These are phyloP conservation scores for Ceratobasidium sp. DNA, from an alignment of 1,284 basidiomycete species.

Conservation along the genomic window DNA sequence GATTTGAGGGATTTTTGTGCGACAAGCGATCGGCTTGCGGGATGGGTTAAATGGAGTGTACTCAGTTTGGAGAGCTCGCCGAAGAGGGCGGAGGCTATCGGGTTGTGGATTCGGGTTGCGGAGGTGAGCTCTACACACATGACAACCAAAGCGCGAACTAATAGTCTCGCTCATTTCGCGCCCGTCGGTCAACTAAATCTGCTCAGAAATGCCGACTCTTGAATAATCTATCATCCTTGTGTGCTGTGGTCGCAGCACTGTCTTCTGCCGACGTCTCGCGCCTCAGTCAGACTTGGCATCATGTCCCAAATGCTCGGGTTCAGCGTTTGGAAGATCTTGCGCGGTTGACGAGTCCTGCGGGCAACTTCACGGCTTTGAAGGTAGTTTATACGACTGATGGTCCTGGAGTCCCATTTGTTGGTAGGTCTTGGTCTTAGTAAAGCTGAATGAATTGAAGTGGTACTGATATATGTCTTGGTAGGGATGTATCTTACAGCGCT, in stretches of 20 bases:
- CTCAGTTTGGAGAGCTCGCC: constrained; percentile 62
- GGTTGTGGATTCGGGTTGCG: constrained; percentile 79
- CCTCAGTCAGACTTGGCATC: constrained; percentile 74
- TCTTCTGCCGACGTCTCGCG: constrained; percentile 67
- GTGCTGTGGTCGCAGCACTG: constrained; percentile 70
- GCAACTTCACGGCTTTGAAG: constrained; percentile 69
- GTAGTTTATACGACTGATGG: constrained; percentile 61
- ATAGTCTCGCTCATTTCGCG: too few species aligned
- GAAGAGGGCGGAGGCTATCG: constrained; percentile 68
- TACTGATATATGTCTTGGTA: constrained; percentile 1
- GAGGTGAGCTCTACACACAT: constrained; percentile 64
- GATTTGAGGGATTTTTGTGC: constrained; percentile 67
- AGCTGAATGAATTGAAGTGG: background rate
- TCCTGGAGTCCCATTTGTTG: constrained; percentile 71
- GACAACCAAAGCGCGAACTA: too few species aligned
- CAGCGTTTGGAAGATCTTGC: constrained; percentile 63
- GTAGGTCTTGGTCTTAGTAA: constrained; percentile 23
- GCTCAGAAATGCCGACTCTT: constrained; percentile 70
- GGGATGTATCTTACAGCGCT: constrained; percentile 71
- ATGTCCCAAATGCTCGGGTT: constrained; percentile 58
- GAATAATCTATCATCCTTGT: constrained; percentile 75
- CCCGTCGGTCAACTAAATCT: background rate
- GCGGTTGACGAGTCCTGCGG: constrained; percentile 66
- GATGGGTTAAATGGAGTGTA: constrained; percentile 73
- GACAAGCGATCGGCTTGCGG: constrained; percentile 68